Evolutionary conservation across 495 filamentous ascomycete species (phyloP).

Genomic region (Aspergillus campestris): DNA sequence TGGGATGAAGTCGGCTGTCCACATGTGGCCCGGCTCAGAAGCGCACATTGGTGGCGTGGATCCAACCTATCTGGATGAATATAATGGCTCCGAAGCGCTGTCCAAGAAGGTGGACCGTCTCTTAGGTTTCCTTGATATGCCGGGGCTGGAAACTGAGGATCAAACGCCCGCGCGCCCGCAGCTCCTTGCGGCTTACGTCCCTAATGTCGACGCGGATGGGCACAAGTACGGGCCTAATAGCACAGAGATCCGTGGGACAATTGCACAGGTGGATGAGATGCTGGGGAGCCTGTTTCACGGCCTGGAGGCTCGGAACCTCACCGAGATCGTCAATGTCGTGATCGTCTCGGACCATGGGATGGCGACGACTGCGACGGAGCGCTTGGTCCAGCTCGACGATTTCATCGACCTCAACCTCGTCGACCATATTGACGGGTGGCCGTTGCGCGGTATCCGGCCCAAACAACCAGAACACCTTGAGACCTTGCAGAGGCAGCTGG

Average conservation of each 20-base stretch:
- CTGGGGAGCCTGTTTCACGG: conserved; percentile 66
- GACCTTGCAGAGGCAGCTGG: conserved; percentile 24
- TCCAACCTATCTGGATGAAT: conserved; percentile 73
- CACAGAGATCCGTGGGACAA: conserved; percentile 72
- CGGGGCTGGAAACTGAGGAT: conserved; percentile 50
- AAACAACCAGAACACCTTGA: conserved; percentile 53
- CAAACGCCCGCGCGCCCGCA: conserved; percentile 54
- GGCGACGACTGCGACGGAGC: conserved; percentile 75
- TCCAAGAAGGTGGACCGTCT: conserved; percentile 68
- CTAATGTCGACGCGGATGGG: conserved; percentile 78
- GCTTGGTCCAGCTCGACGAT: conserved; percentile 92
- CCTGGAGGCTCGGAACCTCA: conserved; percentile 73
- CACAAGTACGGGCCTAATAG: conserved; percentile 90
- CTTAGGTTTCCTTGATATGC: conserved; percentile 71
- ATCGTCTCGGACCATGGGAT: conserved; percentile 98
- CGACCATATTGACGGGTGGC: conserved; percentile 90
- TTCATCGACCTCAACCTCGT: conserved; percentile 65
- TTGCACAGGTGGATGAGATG: conserved; percentile 70
- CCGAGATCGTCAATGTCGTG: conserved; percentile 85
- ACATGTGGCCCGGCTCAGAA: conserved; percentile 99
- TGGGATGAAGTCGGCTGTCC: conserved; percentile 67
- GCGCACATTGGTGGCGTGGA: conserved; percentile 58
- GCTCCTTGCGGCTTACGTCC: conserved; percentile 89
- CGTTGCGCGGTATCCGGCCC: conserved; percentile 77
- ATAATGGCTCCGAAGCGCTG: conserved; percentile 66